A percentile compares a stretch with the other conserved stretches of the same genome.
These are phyloP conservation scores for Anthracocystis panici-leucophaei DNA, from an alignment of 1,284 basidiomycete species.

Conservation along the genomic window DNA sequence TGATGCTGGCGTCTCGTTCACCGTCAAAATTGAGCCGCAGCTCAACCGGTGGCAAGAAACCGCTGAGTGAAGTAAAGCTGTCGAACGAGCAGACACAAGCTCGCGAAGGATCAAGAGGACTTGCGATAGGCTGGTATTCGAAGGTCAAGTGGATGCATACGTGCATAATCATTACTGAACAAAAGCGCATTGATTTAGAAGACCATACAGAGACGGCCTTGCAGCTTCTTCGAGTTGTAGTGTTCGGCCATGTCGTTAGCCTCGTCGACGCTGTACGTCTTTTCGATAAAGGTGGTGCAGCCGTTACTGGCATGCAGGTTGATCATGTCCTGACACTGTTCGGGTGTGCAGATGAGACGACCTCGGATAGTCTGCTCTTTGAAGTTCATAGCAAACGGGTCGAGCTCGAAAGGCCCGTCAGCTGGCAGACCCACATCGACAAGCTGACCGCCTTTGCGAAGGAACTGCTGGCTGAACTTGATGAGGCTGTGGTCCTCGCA, in stretches of 20 bases:
- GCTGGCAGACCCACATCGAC: constrained; percentile 60
- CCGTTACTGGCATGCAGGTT: constrained; percentile 52
- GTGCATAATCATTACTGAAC: neutral
- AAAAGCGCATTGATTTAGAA: constrained; percentile 20
- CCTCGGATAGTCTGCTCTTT: constrained; percentile 62
- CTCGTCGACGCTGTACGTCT: constrained; percentile 60
- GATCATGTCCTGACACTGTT: constrained; percentile 61
- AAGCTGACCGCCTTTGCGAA: constrained; percentile 58
- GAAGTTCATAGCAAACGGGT: constrained; percentile 60
- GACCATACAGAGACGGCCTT: constrained; percentile 57
- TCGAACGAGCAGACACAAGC: too few species aligned
- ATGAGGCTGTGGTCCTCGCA: constrained; percentile 51
- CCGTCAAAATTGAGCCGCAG: neutral
- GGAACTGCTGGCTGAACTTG: constrained; percentile 55
- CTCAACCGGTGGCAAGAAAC: too few species aligned
- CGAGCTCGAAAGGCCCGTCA: constrained; percentile 57
- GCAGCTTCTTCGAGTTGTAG: constrained; percentile 52
- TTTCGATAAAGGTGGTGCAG: constrained; percentile 57
- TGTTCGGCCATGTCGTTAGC: constrained; percentile 58
- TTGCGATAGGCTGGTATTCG: neutral
- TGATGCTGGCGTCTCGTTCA: neutral
- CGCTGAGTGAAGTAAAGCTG: too few species aligned
- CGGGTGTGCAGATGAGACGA: constrained; percentile 61
- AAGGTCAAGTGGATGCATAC: neutral
- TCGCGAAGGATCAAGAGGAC: neutral